Percentiles rank a stretch among this genome's conserved stretches.
Evolutionary conservation across 2,329 filamentous ascomycete genomes (phyloP).

Genomic region (Dothistroma septosporum): DNA sequence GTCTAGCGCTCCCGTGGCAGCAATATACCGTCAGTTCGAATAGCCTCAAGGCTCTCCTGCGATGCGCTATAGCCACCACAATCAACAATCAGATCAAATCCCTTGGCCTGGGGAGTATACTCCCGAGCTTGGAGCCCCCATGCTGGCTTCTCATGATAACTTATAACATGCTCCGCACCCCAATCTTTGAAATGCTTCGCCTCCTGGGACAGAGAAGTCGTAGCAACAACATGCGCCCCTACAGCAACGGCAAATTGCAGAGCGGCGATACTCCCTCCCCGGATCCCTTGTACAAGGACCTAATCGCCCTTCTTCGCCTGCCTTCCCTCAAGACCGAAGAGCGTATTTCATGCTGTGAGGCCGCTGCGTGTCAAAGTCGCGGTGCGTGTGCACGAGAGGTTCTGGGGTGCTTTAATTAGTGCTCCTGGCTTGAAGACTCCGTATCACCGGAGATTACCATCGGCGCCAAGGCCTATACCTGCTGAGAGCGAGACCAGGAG

Average conservation of each 20-base stretch:
- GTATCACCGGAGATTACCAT: slow-evolving; percentile 63
- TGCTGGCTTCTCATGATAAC: slow-evolving; percentile 47
- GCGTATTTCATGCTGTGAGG: slow-evolving; percentile 46
- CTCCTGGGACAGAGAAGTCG: slow-evolving; percentile 49
- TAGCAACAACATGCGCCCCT: slow-evolving; percentile 53
- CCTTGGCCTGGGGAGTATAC: slow-evolving; percentile 43
- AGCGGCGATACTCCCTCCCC: slow-evolving; percentile 61
- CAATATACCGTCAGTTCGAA: slow-evolving; percentile 38
- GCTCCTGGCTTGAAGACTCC: slow-evolving; percentile 61
- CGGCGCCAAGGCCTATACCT: slow-evolving; percentile 24
- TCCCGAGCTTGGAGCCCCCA: slow-evolving; percentile 50
- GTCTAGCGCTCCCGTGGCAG: slow-evolving; percentile 15
- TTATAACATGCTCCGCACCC: slow-evolving; percentile 52
- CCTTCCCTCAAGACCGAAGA: slow-evolving; percentile 41
- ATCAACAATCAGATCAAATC: slow-evolving; percentile 59
- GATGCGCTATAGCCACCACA: slow-evolving; percentile 49
- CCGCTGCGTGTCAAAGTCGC: slow-evolving; percentile 43
- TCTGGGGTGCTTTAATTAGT: slow-evolving; percentile 31
- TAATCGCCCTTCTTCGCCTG: slow-evolving; percentile 31
- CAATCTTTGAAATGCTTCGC: slow-evolving; percentile 33
- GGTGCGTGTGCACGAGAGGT: slow-evolving; percentile 41
- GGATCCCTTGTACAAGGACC: slow-evolving; percentile 62
- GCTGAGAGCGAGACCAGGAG: slow-evolving; percentile 12
- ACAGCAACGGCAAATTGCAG: slow-evolving; percentile 51
- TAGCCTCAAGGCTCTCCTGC: slow-evolving; percentile 34